Percentiles rank a stretch among this genome's conserved stretches.
Evolutionary conservation across 345 rosid species (phyloP).

Genomic region (Salix dunnii): DNA sequence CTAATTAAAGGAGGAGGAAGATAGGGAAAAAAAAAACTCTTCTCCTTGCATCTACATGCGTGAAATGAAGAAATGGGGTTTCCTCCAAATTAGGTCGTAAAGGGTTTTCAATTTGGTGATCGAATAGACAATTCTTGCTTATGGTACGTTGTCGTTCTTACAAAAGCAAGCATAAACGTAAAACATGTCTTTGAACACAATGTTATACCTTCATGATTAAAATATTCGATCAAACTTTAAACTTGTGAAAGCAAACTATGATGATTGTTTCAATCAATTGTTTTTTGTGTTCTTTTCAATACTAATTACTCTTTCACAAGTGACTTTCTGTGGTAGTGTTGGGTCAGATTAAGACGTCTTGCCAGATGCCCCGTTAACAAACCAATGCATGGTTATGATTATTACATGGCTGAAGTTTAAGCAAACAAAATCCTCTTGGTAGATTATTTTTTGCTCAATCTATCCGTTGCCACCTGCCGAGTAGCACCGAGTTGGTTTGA

Average conservation of each 20-base stretch:
- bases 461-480: neutral
- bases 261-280: conserved; percentile 8
- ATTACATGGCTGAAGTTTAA: conserved; percentile 1
- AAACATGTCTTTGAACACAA: conserved; percentile 22
- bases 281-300: neutral
- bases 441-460: neutral
- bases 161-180: conserved; percentile 10
- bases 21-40: neutral
- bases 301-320: conserved; percentile 8
- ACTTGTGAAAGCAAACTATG: conserved; percentile 18
- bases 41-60: neutral
- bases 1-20: neutral
- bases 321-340: conserved; percentile 33
- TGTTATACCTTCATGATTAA: conserved; percentile 23
- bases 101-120: conserved; percentile 20
- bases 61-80: neutral
- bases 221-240: conserved; percentile 23
- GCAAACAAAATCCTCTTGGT: neutral
- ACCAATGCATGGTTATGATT: conserved; percentile 18
- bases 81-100: conserved; percentile 2
- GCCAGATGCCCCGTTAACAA: conserved; percentile 33
- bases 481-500: neutral
- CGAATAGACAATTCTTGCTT: conserved; percentile 19
- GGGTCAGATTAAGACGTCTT: conserved; percentile 37
- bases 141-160: conserved; percentile 14